Evolutionary conservation across 179 eudicot species (phyloP), one percentile per base, ranked within the genome.

Genomic region (Pouteria campechiana): DNA sequence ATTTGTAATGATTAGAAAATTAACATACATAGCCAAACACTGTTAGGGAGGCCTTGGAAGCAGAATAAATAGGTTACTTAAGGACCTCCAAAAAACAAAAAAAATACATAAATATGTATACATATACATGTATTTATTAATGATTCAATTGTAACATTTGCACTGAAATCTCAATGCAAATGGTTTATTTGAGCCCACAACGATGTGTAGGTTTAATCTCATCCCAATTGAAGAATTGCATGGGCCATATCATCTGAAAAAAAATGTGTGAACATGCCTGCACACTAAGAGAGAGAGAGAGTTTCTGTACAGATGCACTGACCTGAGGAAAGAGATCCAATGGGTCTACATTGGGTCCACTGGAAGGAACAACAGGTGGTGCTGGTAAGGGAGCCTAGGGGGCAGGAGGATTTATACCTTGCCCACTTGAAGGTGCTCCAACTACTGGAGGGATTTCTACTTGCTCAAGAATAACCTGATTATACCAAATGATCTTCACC

Each of bases 291-390:
- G n/a, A n/a, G n/a, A n/a, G n/a, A n/a, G n/a, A n/a, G n/a, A n/a
- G n/a, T n/a, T n/a, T n/a, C n/a, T n/a, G n/a, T n/a, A n/a, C n/a
- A n/a, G n/a, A n/a, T n/a, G n/a, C n/a, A n/a, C 25, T 17, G 56
- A 80, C 96, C 92, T 87, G 96, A 6, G 96, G 96, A 46, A 87
- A 87, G 44, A 87, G 94, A 52, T 87, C 90, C 30, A 87, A 53
- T 5, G 96, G 96, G 62, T 69, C 77, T 37, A 92, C 83, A 56
- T 87, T 87, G 47, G 96, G 96, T 25, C 94, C 89, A 67, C 61
- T 33, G 19, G 92, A 36, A 41, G 84, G 88, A 33, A 48, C 70
- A n/a, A n/a, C n/a, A n/a, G n/a, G n/a, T n/a, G n/a, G n/a, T 20
- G 72, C 67, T 52, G 72, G 56, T 57, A 60, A 74, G 52, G 87